These are phyloP conservation scores for Vachellia collinsii DNA, from an alignment of 306 rosid species.

Conservation along the genomic window DNA sequence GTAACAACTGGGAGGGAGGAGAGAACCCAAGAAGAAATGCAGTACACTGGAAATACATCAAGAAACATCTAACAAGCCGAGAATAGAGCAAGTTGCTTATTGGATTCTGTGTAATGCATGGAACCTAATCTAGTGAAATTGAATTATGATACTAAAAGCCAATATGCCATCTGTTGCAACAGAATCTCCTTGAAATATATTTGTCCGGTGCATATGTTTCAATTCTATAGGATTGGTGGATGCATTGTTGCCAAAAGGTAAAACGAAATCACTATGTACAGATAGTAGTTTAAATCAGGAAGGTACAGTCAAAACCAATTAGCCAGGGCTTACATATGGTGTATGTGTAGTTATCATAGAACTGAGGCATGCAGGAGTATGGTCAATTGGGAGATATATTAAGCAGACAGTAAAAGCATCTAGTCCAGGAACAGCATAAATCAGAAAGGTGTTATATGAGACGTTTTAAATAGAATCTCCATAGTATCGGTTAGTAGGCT, in stretches of 20 bases:
- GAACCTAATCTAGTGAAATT: background rate
- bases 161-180: background rate
- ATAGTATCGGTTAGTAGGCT: background rate
- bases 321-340: background rate
- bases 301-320: background rate
- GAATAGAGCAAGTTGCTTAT: background rate
- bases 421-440: background rate
- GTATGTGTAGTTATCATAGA: background rate
- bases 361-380: background rate
- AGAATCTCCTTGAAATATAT: slow-evolving; percentile 21
- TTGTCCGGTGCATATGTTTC: background rate
- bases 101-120: background rate
- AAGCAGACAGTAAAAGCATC: background rate
- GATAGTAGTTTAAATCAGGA: background rate
- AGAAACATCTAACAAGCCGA: background rate
- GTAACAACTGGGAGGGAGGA: background rate
- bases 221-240: background rate
- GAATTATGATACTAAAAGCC: background rate
- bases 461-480: background rate
- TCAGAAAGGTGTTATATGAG: slow-evolving; percentile 14
- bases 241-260: background rate
- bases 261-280: slow-evolving; percentile 15
- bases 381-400: background rate
- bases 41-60: background rate
- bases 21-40: background rate